Percentiles rank a stretch among this genome's conserved stretches.
These are phyloP conservation scores for Tricholoma furcatifolium DNA, from an alignment of 768 basidiomycete genomes.

Conservation along the genomic window DNA sequence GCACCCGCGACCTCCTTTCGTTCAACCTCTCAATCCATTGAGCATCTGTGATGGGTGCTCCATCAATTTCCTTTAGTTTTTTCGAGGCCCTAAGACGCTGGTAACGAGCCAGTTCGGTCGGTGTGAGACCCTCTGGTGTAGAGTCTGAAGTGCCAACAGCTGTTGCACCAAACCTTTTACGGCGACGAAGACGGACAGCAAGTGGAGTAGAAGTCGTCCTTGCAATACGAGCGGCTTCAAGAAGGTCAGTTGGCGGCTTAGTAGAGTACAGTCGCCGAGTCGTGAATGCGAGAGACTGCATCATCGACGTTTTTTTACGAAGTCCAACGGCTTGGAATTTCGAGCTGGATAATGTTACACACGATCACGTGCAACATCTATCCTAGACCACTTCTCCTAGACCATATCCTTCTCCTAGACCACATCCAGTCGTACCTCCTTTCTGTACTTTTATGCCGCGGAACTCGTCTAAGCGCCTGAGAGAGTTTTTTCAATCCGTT, in stretches of 20 bases:
- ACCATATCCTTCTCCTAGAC: no score
- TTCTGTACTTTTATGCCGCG: no score
- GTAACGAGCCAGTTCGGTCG: constrained; percentile 62
- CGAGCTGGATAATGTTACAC: no score
- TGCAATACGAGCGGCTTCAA: constrained; percentile 47
- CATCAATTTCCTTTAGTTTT: constrained; percentile 36
- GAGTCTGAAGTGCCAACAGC: constrained; percentile 43
- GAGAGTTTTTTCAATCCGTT: no score
- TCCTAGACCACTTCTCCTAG: no score
- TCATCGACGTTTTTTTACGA: constrained; percentile 23
- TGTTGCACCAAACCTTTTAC: constrained; percentile 42
- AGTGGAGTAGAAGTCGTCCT: constrained; percentile 71
- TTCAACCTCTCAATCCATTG: constrained; percentile 62
- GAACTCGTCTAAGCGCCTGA: no score
- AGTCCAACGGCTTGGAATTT: constrained; percentile 11
- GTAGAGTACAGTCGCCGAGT: constrained; percentile 38
- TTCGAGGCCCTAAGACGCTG: constrained; percentile 55
- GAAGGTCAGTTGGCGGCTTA: constrained; percentile 30
- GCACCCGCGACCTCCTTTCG: constrained; percentile 59
- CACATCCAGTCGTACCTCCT: no score
- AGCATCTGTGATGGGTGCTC: constrained; percentile 42
- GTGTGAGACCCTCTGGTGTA: constrained; percentile 56
- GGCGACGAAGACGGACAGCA: constrained; percentile 70
- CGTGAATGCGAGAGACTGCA: constrained; percentile 34
- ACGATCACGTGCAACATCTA: no score